phyloP scores from a whole-genome alignment of 768 basidiomycete species.

The Lactarius psammicola region DNA sequence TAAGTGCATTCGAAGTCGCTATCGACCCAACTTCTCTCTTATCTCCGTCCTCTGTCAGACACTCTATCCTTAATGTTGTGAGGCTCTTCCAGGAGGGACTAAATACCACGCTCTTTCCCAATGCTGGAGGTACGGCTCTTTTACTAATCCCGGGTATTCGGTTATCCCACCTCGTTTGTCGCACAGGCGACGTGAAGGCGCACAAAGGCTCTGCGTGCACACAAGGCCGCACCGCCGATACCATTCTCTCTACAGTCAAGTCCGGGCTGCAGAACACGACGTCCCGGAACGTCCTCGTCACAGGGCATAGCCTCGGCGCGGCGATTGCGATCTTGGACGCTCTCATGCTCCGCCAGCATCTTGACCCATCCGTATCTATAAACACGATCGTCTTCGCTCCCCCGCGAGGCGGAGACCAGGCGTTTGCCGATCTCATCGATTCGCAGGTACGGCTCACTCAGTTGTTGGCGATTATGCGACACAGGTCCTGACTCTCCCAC shows the following conservation, averaged over 20 bases:
- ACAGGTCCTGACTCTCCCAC: no score
- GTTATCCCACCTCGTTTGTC: no score
- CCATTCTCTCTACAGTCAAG: conserved; percentile 36
- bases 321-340: conserved; percentile 49
- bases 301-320: conserved; percentile 48
- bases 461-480: not conserved
- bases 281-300: conserved; percentile 41
- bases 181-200: conserved; percentile 37
- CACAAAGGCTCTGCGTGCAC: conserved; percentile 44
- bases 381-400: conserved; percentile 43
- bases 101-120: conserved; percentile 37
- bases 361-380: conserved; percentile 38
- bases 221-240: conserved; percentile 41
- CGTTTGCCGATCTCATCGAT: conserved; percentile 46
- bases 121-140: conserved; percentile 27
- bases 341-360: conserved; percentile 40
- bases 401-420: conserved; percentile 46
- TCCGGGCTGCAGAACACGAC: conserved; percentile 34
- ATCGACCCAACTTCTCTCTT: not conserved
- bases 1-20: conserved; percentile 22
- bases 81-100: conserved; percentile 35
- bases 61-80: conserved; percentile 41
- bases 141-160: no score
- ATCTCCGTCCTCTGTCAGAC: conserved; percentile 25
- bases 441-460: conserved; percentile 31